Evolutionary conservation across 257 asterid genomes (phyloP).

Genomic region (Lycium ferocissimum): DNA sequence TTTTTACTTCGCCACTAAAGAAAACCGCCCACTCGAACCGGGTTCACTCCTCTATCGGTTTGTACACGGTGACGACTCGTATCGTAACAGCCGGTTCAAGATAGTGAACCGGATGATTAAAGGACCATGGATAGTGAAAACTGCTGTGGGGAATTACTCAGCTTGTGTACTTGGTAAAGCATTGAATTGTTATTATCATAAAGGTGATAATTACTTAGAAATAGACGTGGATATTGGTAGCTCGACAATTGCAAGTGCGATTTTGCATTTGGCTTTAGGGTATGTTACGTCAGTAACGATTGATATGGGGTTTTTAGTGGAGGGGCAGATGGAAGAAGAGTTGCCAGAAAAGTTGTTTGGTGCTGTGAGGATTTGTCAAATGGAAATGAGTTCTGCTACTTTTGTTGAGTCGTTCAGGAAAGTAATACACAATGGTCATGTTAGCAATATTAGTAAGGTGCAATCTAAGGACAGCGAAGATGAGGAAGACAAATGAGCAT

Average conservation of each 20-base stretch:
- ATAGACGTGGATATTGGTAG: slow-evolving; percentile 92
- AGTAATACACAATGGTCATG: slow-evolving; percentile 32
- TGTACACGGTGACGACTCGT: slow-evolving; percentile 72
- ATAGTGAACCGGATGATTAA: slow-evolving; percentile 82
- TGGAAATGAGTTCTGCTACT: slow-evolving; percentile 87
- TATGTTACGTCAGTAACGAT: slow-evolving; percentile 82
- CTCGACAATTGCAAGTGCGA: slow-evolving; percentile 86
- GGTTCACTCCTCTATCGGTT: slow-evolving; percentile 68
- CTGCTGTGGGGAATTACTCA: slow-evolving; percentile 89
- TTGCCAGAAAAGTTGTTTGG: slow-evolving; percentile 87
- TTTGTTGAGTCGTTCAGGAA: slow-evolving; percentile 62
- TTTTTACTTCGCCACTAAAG: slow-evolving; percentile 73
- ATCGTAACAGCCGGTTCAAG: slow-evolving; percentile 78
- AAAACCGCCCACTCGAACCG: slow-evolving; percentile 57
- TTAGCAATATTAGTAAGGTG: slow-evolving; percentile 27
- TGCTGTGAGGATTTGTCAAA: slow-evolving; percentile 82
- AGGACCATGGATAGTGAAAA: slow-evolving; percentile 94
- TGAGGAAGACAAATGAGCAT: not conserved
- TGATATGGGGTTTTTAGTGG: slow-evolving; percentile 95
- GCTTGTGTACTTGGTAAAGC: slow-evolving; percentile 90
- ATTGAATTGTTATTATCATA: slow-evolving; percentile 70
- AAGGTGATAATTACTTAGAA: slow-evolving; percentile 77
- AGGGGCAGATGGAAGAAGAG: slow-evolving; percentile 74
- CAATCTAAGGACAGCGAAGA: slow-evolving; percentile 30
- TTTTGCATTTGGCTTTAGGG: slow-evolving; percentile 83